A percentile compares a stretch with the other conserved stretches of the same genome.
These are phyloP conservation scores for Paralagenidium karlingii DNA, from an alignment of 352 stramenopile species.

Conservation along the genomic window DNA sequence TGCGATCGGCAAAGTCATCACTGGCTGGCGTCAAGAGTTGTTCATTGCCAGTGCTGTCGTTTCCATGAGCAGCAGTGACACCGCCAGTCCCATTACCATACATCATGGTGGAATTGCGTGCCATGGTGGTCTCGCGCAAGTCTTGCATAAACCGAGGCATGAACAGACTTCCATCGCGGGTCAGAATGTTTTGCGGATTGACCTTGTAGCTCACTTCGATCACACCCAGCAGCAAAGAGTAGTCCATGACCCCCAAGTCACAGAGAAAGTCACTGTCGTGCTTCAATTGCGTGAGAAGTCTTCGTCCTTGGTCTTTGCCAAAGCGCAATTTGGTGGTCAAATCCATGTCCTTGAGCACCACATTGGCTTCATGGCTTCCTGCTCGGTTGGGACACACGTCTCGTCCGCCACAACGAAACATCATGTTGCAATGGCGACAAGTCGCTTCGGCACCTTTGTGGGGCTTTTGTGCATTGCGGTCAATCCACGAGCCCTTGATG, in stretches of 20 bases:
- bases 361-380: slow-evolving; percentile 48
- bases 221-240: slow-evolving; percentile 66
- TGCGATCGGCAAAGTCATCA: not conserved
- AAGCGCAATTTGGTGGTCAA: slow-evolving; percentile 64
- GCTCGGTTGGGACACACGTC: slow-evolving; percentile 50
- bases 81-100: no score
- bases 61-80: no score
- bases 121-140: no score
- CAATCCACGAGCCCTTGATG: slow-evolving; percentile 81
- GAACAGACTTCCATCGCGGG: slow-evolving; percentile 42
- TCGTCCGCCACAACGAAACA: slow-evolving; percentile 38
- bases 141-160: no score
- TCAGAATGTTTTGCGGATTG: slow-evolving; percentile 50
- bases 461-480: slow-evolving; percentile 57
- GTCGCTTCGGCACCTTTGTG: slow-evolving; percentile 37
- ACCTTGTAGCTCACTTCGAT: slow-evolving; percentile 71
- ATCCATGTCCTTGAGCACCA: slow-evolving; percentile 75
- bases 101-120: no score
- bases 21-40: slow-evolving; percentile 9
- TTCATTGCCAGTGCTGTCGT: no score
- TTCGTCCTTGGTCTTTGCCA: slow-evolving; percentile 19
- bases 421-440: slow-evolving; percentile 59
- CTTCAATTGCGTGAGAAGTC: slow-evolving; percentile 50
- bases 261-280: slow-evolving; percentile 58
- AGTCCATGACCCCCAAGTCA: slow-evolving; percentile 72